phyloP scores from a whole-genome alignment of 2,329 filamentous ascomycete genomes.

The Penicillium sp. region DNA sequence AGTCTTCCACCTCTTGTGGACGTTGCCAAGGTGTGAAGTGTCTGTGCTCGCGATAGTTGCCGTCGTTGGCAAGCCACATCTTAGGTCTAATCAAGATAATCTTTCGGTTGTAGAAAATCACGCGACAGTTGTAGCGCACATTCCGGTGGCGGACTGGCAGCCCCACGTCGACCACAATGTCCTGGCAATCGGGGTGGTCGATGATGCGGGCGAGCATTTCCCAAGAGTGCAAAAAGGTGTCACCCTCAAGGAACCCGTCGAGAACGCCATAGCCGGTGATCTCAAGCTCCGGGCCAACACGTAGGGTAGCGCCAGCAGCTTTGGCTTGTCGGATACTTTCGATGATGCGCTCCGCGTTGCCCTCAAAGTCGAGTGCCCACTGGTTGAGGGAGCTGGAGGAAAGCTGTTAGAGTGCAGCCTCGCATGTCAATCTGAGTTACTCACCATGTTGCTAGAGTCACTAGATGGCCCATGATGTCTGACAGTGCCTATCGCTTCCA shows the following conservation, averaged over 20 bases:
- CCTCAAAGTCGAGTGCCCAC: conserved; percentile 63
- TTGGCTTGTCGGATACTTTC: conserved; percentile 65
- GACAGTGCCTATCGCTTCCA: conserved; percentile 1
- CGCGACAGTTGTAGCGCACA: conserved; percentile 65
- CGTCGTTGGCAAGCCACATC: conserved; percentile 70
- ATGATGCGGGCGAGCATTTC: conserved; percentile 66
- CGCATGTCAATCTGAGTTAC: background rate
- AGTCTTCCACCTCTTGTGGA: conserved; percentile 61
- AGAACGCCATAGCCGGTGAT: conserved; percentile 57
- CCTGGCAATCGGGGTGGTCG: conserved; percentile 49
- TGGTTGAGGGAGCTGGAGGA: conserved; percentile 43
- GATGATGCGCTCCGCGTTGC: conserved; percentile 65
- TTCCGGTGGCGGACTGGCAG: conserved; percentile 65
- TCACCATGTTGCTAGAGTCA: conserved; percentile 48
- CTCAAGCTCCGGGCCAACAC: conserved; percentile 59
- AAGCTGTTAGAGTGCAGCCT: conserved; percentile 1
- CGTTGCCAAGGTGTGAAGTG: conserved; percentile 67
- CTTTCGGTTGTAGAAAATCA: conserved; percentile 66
- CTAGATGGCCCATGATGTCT: conserved; percentile 40
- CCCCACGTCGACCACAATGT: conserved; percentile 10
- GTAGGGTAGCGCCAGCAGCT: conserved; percentile 61
- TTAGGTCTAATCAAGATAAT: conserved; percentile 74
- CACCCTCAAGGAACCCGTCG: conserved; percentile 66
- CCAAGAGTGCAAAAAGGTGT: conserved; percentile 62
- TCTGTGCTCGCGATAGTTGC: conserved; percentile 64